Percentiles rank a stretch among this genome's conserved stretches.
Evolutionary conservation across 2,329 filamentous ascomycete genomes (phyloP).

Genomic region (Clonostachys solani): DNA sequence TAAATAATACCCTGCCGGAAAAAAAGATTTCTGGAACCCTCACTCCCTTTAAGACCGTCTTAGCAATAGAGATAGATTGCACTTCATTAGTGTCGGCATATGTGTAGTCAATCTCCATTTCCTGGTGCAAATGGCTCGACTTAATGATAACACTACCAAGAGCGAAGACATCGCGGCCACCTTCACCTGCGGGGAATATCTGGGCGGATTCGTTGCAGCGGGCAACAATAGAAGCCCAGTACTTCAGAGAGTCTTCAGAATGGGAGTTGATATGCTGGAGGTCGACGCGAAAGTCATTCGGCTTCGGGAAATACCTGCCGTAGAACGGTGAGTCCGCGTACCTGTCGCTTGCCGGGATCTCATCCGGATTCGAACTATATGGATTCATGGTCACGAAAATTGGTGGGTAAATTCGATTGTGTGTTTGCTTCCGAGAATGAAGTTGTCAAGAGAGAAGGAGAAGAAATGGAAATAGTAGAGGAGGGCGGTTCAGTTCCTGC

Average conservation of each 20-base stretch:
- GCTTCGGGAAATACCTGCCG: constrained; percentile 7
- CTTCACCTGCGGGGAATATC: constrained; percentile 24
- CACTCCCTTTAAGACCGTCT: constrained; percentile 15
- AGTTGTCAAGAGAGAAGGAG: too few relatives aligned
- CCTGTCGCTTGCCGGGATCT: constrained; percentile 7
- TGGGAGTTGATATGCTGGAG: constrained; percentile 14
- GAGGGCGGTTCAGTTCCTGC: too few relatives aligned
- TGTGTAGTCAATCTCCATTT: constrained; percentile 22
- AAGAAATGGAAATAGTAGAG: too few relatives aligned
- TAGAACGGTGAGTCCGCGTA: constrained; percentile 10
- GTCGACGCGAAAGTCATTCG: constrained; percentile 7
- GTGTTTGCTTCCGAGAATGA: too few relatives aligned
- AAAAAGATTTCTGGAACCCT: constrained; percentile 31
- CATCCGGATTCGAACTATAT: constrained; percentile 5
- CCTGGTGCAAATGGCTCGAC: constrained; percentile 23
- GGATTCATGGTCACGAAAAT: too few relatives aligned
- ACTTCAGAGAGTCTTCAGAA: constrained; percentile 15
- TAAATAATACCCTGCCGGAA: constrained; percentile 29
- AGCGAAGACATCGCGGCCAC: constrained; percentile 33
- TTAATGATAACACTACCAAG: constrained; percentile 32
- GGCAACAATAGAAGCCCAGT: constrained; percentile 22
- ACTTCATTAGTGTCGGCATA: constrained; percentile 34
- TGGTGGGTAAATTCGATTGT: too few relatives aligned
- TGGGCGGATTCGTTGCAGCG: constrained; percentile 17
- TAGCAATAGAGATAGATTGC: constrained; percentile 22